Conservation (phyloP, 2,329 filamentous ascomycete genomes). For the Amesomyces nigricolor region DNA sequence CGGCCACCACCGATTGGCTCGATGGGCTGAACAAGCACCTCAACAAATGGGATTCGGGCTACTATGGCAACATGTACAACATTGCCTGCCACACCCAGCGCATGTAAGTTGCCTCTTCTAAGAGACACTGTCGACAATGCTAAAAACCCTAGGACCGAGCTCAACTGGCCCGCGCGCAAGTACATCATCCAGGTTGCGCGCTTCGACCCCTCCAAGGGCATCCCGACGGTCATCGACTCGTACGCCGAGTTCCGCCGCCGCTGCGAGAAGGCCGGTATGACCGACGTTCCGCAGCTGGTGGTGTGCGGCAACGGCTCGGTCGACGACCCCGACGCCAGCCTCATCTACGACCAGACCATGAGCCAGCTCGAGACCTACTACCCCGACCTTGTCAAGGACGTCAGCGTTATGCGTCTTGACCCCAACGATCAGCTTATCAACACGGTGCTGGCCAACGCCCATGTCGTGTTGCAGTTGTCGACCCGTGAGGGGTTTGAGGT, state of each 20-base stretch:
- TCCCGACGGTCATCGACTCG: slow-evolving; percentile 68
- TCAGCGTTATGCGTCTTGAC: slow-evolving; percentile 70
- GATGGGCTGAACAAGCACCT: slow-evolving; percentile 76
- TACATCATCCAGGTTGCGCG: slow-evolving; percentile 78
- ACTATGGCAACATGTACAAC: slow-evolving; percentile 72
- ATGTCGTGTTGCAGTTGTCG: slow-evolving; percentile 71
- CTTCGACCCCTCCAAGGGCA: slow-evolving; percentile 80
- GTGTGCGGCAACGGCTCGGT: slow-evolving; percentile 75
- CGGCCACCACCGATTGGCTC: slow-evolving; percentile 77
- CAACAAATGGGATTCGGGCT: slow-evolving; percentile 62
- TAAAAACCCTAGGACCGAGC: slow-evolving; percentile 37
- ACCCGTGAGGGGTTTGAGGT: slow-evolving; percentile 81
- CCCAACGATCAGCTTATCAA: slow-evolving; percentile 78
- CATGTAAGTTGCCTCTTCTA: slow-evolving; percentile 39
- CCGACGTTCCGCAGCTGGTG: slow-evolving; percentile 63
- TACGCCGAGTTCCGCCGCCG: slow-evolving; percentile 66
- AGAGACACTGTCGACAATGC: neutral
- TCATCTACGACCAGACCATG: slow-evolving; percentile 68
- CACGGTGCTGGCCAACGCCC: slow-evolving; percentile 64
- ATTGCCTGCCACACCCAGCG: slow-evolving; percentile 52
- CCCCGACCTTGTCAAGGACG: slow-evolving; percentile 55
- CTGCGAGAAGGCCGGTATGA: slow-evolving; percentile 47
- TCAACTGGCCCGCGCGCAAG: slow-evolving; percentile 55
- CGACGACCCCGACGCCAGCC: slow-evolving; percentile 70
- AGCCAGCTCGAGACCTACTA: slow-evolving; percentile 59